Evolutionary conservation across 257 asterid species (phyloP).

Genomic region (Plectranthus barbatus): DNA sequence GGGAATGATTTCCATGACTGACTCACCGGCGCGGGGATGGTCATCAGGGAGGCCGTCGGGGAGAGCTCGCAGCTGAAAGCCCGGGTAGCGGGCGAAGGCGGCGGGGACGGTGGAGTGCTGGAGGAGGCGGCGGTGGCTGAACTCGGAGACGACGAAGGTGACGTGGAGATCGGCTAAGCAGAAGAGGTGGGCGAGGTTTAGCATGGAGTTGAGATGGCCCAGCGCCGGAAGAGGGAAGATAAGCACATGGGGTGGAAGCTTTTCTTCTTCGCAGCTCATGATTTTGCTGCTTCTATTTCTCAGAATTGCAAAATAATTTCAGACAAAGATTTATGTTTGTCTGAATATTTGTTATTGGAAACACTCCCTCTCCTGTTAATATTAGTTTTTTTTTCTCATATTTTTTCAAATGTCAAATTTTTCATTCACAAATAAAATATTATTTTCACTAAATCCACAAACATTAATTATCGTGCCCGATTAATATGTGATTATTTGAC

Average conservation of each 20-base stretch:
- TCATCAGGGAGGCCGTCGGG: constrained; percentile 51
- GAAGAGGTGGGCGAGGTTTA: constrained; percentile 42
- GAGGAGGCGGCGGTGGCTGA: constrained; percentile 34
- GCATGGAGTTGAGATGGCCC: constrained; percentile 40
- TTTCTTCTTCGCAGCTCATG: not conserved
- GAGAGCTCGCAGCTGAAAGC: constrained; percentile 22
- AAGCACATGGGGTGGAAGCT: constrained; percentile 34
- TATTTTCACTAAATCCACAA: too few relatives aligned
- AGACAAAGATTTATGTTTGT: too few relatives aligned
- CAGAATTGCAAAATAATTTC: too few relatives aligned
- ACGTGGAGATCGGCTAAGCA: constrained; percentile 27
- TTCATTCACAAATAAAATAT: too few relatives aligned
- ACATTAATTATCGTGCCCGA: too few relatives aligned
- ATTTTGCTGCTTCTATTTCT: too few relatives aligned
- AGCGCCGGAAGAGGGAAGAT: constrained; percentile 35
- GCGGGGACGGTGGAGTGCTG: constrained; percentile 13
- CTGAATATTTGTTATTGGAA: too few relatives aligned
- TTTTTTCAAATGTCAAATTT: too few relatives aligned
- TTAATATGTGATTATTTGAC: too few relatives aligned
- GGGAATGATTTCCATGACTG: constrained; percentile 9
- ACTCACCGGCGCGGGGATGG: constrained; percentile 32
- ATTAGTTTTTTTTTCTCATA: too few relatives aligned
- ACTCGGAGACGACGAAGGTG: constrained; percentile 29
- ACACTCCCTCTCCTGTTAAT: too few relatives aligned
- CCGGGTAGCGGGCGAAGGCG: constrained; percentile 23